phyloP scores from a whole-genome alignment of 2,329 filamentous ascomycete species.

The Blastomyces emzantsi region DNA sequence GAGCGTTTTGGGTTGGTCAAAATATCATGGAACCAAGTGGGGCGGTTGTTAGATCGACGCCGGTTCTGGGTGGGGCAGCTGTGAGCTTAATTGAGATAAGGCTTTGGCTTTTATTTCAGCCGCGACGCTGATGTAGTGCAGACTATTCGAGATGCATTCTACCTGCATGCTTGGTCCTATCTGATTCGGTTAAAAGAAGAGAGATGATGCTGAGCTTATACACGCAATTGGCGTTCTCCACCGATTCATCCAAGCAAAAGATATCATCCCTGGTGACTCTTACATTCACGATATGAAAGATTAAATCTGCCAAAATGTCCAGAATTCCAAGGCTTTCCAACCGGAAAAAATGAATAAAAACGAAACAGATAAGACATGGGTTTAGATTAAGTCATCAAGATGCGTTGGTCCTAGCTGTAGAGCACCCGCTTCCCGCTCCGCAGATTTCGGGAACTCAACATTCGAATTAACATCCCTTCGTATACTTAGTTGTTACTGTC shows the following conservation, averaged over 20 bases:
- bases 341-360: not conserved
- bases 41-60: not conserved
- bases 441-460: conserved; percentile 4
- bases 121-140: not conserved
- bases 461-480: conserved; percentile 7
- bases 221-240: not conserved
- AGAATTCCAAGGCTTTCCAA: not conserved
- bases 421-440: not conserved
- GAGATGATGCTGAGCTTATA: not conserved
- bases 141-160: too few relatives aligned
- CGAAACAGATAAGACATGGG: not conserved
- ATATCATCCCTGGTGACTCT: not conserved
- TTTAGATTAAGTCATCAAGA: not conserved
- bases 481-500: conserved; percentile 1
- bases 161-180: not conserved
- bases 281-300: not conserved
- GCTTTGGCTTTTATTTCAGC: not conserved
- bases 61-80: not conserved
- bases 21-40: not conserved
- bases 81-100: not conserved
- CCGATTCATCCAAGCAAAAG: not conserved
- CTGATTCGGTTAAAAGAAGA: not conserved
- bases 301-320: not conserved
- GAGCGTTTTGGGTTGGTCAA: not conserved
- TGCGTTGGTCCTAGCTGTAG: not conserved